phyloP scores from a whole-genome alignment of 352 stramenopile genomes.

The Phytopythium aichiense region DNA sequence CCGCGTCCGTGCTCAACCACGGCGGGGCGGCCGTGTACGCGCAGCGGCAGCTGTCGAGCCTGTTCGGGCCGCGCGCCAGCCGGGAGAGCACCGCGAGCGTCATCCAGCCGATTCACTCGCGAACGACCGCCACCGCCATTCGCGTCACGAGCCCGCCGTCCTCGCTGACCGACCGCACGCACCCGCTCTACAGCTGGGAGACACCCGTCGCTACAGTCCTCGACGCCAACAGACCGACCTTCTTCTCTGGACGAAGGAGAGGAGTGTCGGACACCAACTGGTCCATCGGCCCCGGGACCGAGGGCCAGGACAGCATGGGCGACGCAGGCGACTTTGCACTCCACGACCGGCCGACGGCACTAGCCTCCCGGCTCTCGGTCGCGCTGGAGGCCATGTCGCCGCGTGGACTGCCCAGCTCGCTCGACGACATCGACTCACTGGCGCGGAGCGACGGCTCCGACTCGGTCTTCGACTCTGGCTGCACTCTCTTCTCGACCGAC shows the following conservation, averaged over 20 bases:
- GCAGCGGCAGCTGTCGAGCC: constrained; percentile 5
- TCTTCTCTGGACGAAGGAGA: constrained; percentile 4
- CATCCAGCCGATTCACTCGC: constrained; percentile 8
- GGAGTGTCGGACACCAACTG: constrained; percentile 26
- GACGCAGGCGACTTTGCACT: background rate
- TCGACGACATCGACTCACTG: constrained; percentile 11
- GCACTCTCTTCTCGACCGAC: constrained; percentile 21
- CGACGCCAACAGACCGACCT: background rate
- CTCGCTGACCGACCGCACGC: background rate
- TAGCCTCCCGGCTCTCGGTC: constrained; percentile 5
- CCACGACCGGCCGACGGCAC: background rate
- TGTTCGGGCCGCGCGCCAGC: constrained; percentile 8
- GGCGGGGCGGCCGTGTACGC: constrained; percentile 4
- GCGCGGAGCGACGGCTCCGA: constrained; percentile 14
- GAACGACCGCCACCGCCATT: background rate
- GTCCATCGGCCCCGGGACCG: constrained; percentile 24
- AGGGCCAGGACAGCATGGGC: constrained; percentile 14
- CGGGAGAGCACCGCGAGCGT: constrained; percentile 1
- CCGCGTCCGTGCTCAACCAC: constrained; percentile 10
- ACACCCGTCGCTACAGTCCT: background rate
- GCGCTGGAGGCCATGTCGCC: constrained; percentile 11
- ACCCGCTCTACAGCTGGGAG: background rate
- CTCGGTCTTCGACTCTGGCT: constrained; percentile 15
- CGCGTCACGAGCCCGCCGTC: constrained; percentile 1
- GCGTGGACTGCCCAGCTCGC: constrained; percentile 15